phyloP scores from a whole-genome alignment of 176 grass and related monocot genomes.

The Sorghum bicolor region DNA sequence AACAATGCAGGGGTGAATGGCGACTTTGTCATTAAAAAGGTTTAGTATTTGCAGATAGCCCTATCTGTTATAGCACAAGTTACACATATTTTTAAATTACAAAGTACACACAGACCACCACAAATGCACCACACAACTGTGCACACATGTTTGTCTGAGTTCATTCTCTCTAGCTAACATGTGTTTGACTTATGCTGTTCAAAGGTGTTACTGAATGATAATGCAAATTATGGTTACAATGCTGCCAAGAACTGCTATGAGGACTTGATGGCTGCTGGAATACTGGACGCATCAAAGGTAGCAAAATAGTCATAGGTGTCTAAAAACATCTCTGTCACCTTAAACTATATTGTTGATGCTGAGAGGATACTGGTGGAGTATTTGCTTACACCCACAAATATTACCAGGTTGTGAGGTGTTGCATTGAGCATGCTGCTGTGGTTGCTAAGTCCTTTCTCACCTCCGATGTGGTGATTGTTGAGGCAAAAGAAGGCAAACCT shows the following conservation, averaged over 20 bases:
- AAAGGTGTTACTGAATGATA: constrained; percentile 58
- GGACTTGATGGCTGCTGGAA: constrained; percentile 77
- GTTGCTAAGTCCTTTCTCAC: constrained; percentile 88
- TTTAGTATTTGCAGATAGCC: background rate
- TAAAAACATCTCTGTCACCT: background rate
- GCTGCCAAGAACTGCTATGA: constrained; percentile 74
- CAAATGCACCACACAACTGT: background rate
- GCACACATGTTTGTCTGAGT: background rate
- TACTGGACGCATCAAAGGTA: constrained; percentile 87
- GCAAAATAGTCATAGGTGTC: constrained; percentile 4
- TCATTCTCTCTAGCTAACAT: background rate
- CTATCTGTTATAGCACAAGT: background rate
- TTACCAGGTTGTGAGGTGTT: constrained; percentile 84
- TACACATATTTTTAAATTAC: background rate
- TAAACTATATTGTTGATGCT: background rate
- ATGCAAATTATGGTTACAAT: constrained; percentile 88
- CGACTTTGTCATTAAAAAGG: constrained; percentile 66
- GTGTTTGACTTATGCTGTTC: constrained; percentile 9
- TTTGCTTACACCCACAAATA: background rate
- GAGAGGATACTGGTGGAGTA: constrained; percentile 2
- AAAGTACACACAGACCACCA: background rate
- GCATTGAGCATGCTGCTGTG: constrained; percentile 82
- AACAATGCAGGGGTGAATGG: constrained; percentile 81
- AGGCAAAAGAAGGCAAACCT: constrained; percentile 58
- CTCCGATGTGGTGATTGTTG: constrained; percentile 79